phyloP scores from a whole-genome alignment of 805 yeast species.

The Yueomyces sinensis region DNA sequence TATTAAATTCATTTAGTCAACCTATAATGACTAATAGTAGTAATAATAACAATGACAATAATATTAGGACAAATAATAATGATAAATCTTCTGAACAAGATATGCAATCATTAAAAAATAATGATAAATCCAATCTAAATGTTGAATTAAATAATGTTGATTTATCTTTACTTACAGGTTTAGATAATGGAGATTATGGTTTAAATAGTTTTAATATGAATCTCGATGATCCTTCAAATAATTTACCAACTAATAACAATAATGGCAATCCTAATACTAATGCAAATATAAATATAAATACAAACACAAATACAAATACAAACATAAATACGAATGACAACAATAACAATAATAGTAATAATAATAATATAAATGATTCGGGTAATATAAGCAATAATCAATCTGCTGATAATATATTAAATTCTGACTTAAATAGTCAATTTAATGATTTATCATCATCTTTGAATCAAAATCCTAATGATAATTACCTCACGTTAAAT shows the following conservation, averaged over 20 bases:
- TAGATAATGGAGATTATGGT: constrained; percentile 21
- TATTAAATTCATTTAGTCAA: constrained; percentile 1
- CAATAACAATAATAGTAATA: constrained; percentile 2
- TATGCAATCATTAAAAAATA: too few species aligned
- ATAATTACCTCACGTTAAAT: constrained; percentile 23
- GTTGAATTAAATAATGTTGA: constrained; percentile 18
- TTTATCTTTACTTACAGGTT: constrained; percentile 19
- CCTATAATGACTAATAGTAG: not conserved
- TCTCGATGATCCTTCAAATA: not conserved
- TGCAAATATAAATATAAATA: constrained; percentile 2
- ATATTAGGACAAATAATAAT: constrained; percentile 1
- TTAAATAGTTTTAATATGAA: constrained; percentile 9
- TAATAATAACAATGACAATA: constrained; percentile 1
- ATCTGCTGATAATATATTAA: not conserved
- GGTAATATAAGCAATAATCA: not conserved
- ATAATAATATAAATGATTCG: not conserved
- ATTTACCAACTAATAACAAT: constrained; percentile 5
- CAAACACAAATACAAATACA: constrained; percentile 1
- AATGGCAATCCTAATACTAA: constrained; percentile 4
- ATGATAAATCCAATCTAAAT: not conserved
- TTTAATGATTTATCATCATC: not conserved
- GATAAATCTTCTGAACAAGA: not conserved
- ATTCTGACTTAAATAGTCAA: not conserved
- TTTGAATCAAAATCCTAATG: constrained; percentile 11
- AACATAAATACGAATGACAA: not conserved